Conservation (phyloP, 2,329 filamentous ascomycete species). For the Nemania serpens region DNA sequence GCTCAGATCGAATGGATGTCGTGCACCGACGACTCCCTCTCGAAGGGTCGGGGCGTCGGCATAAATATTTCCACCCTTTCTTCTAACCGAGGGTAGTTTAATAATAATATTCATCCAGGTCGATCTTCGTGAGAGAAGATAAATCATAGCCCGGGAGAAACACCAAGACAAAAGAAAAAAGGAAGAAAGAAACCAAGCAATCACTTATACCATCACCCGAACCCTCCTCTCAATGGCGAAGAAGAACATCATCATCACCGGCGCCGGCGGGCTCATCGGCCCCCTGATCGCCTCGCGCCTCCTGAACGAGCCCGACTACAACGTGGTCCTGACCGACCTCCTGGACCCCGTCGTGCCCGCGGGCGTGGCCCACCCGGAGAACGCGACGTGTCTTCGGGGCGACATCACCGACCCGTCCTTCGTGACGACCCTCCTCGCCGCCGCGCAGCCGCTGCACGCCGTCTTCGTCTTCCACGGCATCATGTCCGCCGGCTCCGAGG, state of each 20-base stretch:
- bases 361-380: slow-evolving; percentile 52
- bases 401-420: slow-evolving; percentile 50
- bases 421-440: slow-evolving; percentile 48
- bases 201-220: background rate
- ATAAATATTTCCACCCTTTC: background rate
- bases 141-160: background rate
- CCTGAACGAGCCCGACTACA: slow-evolving; percentile 46
- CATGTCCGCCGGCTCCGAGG: slow-evolving; percentile 68
- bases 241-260: slow-evolving; percentile 44
- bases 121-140: too few species aligned
- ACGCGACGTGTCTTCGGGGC: slow-evolving; percentile 54
- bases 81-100: too few species aligned
- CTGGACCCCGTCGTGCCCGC: slow-evolving; percentile 55
- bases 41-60: background rate
- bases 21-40: background rate
- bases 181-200: background rate
- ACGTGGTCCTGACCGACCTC: slow-evolving; percentile 57
- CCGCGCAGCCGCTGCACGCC: slow-evolving; percentile 53
- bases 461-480: slow-evolving; percentile 69
- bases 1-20: background rate
- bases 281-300: slow-evolving; percentile 47
- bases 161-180: background rate
- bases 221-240: slow-evolving; percentile 34
- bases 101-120: too few species aligned
- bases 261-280: slow-evolving; percentile 43